Evolutionary conservation across 1,284 basidiomycete genomes (phyloP).

Genomic region (Coniophora puteana): DNA sequence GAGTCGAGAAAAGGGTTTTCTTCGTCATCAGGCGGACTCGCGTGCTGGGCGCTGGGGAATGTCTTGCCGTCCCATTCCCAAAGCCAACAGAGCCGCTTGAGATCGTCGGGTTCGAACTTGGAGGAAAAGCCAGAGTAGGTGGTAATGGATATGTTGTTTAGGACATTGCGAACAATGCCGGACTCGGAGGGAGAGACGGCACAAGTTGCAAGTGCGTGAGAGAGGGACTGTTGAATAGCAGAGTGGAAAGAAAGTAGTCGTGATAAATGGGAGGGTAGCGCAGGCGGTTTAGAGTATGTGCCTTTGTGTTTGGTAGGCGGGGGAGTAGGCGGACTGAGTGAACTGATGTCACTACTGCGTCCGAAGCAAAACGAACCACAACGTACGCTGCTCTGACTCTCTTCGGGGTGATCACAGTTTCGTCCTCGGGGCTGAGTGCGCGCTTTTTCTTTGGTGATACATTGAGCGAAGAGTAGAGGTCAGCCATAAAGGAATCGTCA

Average conservation of each 20-base stretch:
- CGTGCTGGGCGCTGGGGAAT: slow-evolving; percentile 23
- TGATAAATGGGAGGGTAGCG: slow-evolving; percentile 55
- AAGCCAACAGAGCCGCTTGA: slow-evolving; percentile 77
- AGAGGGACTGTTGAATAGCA: slow-evolving; percentile 72
- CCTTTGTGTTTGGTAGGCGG: slow-evolving; percentile 42
- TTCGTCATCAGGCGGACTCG: slow-evolving; percentile 39
- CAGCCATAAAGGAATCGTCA: slow-evolving; percentile 43
- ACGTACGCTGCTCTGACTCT: slow-evolving; percentile 51
- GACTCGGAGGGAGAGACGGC: slow-evolving; percentile 76
- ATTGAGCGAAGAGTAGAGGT: slow-evolving; percentile 54
- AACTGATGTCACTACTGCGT: slow-evolving; percentile 6
- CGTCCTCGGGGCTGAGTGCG: slow-evolving; percentile 46
- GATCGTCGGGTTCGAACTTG: slow-evolving; percentile 61
- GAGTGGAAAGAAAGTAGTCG: slow-evolving; percentile 62
- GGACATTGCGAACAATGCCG: slow-evolving; percentile 70
- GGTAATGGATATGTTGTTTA: slow-evolving; percentile 67
- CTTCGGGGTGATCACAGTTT: slow-evolving; percentile 60
- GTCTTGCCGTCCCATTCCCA: slow-evolving; percentile 77
- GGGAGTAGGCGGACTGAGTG: slow-evolving; percentile 50
- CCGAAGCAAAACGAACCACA: slow-evolving; percentile 8
- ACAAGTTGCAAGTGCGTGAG: slow-evolving; percentile 77
- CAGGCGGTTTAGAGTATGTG: slow-evolving; percentile 15
- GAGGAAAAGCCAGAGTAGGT: slow-evolving; percentile 65
- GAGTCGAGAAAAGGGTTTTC: slow-evolving; percentile 70
- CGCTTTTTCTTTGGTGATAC: slow-evolving; percentile 70